phyloP scores from a whole-genome alignment of 1,139 yeast species.

The Blastobotrys arbuscula region DNA sequence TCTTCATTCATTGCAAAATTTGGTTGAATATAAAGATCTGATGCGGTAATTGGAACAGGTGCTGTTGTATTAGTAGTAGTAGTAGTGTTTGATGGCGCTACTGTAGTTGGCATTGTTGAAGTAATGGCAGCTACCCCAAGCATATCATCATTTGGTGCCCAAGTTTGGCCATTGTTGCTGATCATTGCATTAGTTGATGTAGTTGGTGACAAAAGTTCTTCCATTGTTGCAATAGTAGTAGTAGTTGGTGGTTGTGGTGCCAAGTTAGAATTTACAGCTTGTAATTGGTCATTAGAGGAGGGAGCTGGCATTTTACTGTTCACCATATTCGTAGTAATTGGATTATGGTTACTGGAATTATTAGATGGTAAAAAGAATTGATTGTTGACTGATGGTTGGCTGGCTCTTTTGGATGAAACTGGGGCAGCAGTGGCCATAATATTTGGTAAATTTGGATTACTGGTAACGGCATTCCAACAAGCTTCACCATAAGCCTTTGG shows the following conservation, averaged over 20 bases:
- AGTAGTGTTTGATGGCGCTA: background rate
- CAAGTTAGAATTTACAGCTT: too few species aligned
- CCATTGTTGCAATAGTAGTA: background rate
- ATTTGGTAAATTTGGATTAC: slow-evolving; percentile 21
- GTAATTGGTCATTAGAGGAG: background rate
- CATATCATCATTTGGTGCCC: slow-evolving; percentile 9
- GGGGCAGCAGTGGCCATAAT: slow-evolving; percentile 13
- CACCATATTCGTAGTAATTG: too few species aligned
- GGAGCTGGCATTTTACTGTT: background rate
- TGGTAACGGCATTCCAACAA: slow-evolving; percentile 63
- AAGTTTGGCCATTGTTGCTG: slow-evolving; percentile 8
- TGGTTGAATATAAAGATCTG: background rate
- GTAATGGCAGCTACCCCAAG: background rate
- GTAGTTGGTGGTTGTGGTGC: background rate
- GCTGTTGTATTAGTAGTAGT: background rate
- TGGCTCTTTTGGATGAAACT: background rate
- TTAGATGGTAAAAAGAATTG: slow-evolving; percentile 5
- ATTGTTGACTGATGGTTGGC: background rate
- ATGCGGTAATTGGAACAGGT: background rate
- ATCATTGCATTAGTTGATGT: background rate
- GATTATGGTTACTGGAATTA: too few species aligned
- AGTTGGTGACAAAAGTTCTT: background rate
- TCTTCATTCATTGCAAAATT: background rate
- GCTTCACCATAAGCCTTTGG: slow-evolving; percentile 88
- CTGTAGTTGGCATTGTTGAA: background rate